Evolutionary conservation across 768 basidiomycete genomes (phyloP), one percentile per base, ranked within the genome.

Genomic region (Trametes cingulata): DNA sequence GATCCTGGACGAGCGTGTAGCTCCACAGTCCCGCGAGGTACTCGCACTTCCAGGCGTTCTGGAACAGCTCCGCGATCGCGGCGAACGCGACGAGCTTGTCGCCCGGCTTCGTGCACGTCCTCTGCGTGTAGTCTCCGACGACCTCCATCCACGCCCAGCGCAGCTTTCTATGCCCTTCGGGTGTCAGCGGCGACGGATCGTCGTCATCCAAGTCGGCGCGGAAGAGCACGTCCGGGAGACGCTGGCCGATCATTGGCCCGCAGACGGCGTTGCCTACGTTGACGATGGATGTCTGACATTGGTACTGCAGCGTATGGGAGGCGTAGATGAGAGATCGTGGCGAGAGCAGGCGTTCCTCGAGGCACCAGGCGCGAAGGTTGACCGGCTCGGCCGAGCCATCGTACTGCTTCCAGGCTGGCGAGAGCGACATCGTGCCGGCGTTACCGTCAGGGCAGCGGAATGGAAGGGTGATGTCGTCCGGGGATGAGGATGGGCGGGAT

Each of bases 51-150:
- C 49, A 52, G 8, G 25, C 52, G 29, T 56, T 36, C 8, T 62
- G 50, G 56, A 57, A 57, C 1, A 33, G 43, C 50, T 62, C 55
- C 10, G 61, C 61, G 46, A 62, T 35, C 2, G 43, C 49, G 15
- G 55, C 55, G 52, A 56, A 49, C 42, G 61, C 61, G n/a, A 53
- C 24, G 15, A 62, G 46, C 43, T 62, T 62, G 61, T 62, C 61
- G 4, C 19, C 39, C n/a, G 55, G 50, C 22, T 57, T 36, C 19
- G 55, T 40, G 27, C 52, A 5, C 8, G 55, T 10, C 20, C 61
- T 55, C 2, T 40, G 55, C 9, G 55, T 52, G 42, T 62, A 62
- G 36, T 62, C 47, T 3, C 43, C 37, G 6, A 62, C 17, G 2
- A 36, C 45, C 8, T 56, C 43, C 8, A 27, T 15, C 61, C 61